These are phyloP conservation scores for Thalassiosira sp. DNA, from an alignment of 352 stramenopile genomes.

Conservation along the genomic window DNA sequence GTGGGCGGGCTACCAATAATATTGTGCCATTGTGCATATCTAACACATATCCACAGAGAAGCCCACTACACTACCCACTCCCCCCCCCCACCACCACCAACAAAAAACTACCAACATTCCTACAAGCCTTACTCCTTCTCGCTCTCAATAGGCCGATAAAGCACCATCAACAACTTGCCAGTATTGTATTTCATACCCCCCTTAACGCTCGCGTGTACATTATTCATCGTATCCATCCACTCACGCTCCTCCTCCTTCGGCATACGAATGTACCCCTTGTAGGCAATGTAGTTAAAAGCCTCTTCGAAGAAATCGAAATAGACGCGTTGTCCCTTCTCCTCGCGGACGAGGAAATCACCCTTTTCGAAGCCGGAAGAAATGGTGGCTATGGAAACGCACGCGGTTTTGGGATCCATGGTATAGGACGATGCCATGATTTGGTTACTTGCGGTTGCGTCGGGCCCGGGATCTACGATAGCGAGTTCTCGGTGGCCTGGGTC, in stretches of 20 bases:
- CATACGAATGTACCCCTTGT: slow-evolving; percentile 82
- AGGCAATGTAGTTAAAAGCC: slow-evolving; percentile 82
- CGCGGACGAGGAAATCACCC: slow-evolving; percentile 78
- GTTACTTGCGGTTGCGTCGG: too few species aligned
- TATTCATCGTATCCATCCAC: slow-evolving; percentile 81
- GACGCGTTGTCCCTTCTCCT: slow-evolving; percentile 79
- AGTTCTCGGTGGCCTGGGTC: too few species aligned
- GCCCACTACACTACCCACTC: neutral
- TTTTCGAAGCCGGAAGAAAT: slow-evolving; percentile 82
- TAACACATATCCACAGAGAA: too few species aligned
- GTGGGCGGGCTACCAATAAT: too few species aligned
- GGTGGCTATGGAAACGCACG: slow-evolving; percentile 76
- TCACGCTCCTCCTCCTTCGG: slow-evolving; percentile 70
- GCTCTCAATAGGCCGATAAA: slow-evolving; percentile 40
- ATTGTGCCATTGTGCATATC: too few species aligned
- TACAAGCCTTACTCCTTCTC: slow-evolving; percentile 20
- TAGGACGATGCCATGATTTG: too few species aligned
- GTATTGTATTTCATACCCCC: slow-evolving; percentile 83
- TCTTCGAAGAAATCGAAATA: slow-evolving; percentile 82
- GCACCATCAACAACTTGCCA: slow-evolving; percentile 76
- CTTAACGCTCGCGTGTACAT: slow-evolving; percentile 77
- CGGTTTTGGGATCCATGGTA: too few species aligned
- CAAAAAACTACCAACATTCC: too few species aligned
- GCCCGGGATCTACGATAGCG: too few species aligned
- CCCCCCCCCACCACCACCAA: too few species aligned